Conservation (phyloP, 2,329 filamentous ascomycete genomes). For the Hypoxylon sp. region DNA sequence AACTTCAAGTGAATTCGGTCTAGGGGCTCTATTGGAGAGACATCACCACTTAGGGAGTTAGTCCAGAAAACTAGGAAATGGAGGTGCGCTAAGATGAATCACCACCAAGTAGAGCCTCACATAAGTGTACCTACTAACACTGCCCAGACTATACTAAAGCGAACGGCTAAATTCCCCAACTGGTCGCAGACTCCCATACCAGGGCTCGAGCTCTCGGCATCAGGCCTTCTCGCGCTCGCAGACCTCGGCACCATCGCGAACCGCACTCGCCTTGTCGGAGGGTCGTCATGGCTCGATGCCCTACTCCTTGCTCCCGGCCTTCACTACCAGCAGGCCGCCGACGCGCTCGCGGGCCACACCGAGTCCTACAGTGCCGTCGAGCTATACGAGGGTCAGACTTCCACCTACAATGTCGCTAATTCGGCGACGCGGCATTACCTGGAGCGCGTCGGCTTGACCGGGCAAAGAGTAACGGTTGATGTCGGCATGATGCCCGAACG, state of each 20-base stretch:
- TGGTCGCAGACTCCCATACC: slow-evolving; percentile 65
- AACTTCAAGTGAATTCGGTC: slow-evolving; percentile 13
- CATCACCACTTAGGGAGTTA: slow-evolving; percentile 7
- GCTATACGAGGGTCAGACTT: slow-evolving; percentile 51
- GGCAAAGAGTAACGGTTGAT: slow-evolving; percentile 69
- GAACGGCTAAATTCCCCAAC: slow-evolving; percentile 55
- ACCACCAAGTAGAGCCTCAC: slow-evolving; percentile 7
- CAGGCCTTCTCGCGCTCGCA: slow-evolving; percentile 71
- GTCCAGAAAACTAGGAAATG: slow-evolving; percentile 31
- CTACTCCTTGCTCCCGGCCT: slow-evolving; percentile 72
- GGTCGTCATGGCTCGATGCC: slow-evolving; percentile 69
- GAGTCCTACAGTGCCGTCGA: slow-evolving; percentile 60
- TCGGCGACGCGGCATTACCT: slow-evolving; percentile 68
- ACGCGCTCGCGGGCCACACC: slow-evolving; percentile 63
- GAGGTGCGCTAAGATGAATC: slow-evolving; percentile 36
- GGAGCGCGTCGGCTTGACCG: slow-evolving; percentile 69
- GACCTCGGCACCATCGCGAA: slow-evolving; percentile 70
- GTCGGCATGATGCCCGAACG: slow-evolving; percentile 68
- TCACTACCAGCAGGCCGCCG: slow-evolving; percentile 72
- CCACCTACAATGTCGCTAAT: slow-evolving; percentile 61
- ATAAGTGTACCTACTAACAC: slow-evolving; percentile 31
- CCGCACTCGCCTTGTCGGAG: slow-evolving; percentile 70
- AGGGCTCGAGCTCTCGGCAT: slow-evolving; percentile 62
- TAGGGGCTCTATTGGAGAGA: slow-evolving; percentile 16
- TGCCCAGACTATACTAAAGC: slow-evolving; percentile 46